phyloP scores from a whole-genome alignment of 106 monocot species.

The Triglochin maritima region DNA sequence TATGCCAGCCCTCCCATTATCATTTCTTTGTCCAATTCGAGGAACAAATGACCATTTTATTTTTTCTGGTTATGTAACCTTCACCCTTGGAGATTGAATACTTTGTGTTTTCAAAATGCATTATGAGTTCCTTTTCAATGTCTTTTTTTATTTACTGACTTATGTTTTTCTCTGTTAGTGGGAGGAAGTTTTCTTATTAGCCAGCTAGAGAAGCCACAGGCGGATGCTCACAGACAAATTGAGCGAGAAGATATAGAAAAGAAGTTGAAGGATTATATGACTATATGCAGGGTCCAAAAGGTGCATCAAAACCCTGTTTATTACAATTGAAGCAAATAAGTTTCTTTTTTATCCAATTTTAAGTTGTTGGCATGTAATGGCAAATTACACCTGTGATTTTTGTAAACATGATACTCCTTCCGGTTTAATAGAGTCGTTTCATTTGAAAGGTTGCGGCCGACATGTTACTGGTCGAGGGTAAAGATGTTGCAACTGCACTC shows the following conservation, averaged over 20 bases:
- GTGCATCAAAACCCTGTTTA: slow-evolving; percentile 9
- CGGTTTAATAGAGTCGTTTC: no score
- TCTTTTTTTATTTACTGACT: not conserved
- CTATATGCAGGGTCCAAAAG: slow-evolving; percentile 25
- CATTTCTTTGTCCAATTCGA: no score
- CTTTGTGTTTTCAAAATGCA: not conserved
- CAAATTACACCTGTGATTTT: not conserved
- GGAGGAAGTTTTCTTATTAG: slow-evolving; percentile 29
- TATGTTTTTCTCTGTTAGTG: slow-evolving; percentile 15
- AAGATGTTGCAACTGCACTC: slow-evolving; percentile 4
- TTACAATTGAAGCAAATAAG: not conserved
- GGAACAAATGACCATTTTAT: not conserved
- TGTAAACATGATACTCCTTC: no score
- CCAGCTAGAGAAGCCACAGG: slow-evolving; percentile 24
- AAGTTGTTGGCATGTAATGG: not conserved
- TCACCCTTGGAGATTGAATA: no score
- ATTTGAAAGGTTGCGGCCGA: slow-evolving; percentile 1
- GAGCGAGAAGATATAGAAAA: slow-evolving; percentile 29
- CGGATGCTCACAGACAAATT: slow-evolving; percentile 15
- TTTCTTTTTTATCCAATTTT: not conserved
- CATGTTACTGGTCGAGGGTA: slow-evolving; percentile 4
- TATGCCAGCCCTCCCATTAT: no score
- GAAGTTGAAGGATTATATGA: slow-evolving; percentile 21
- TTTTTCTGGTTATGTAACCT: not conserved
- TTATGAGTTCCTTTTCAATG: not conserved